These are phyloP conservation scores for Chenopodium berlandieri DNA, from an alignment of 148 eudicot genomes.

Conservation along the genomic window DNA sequence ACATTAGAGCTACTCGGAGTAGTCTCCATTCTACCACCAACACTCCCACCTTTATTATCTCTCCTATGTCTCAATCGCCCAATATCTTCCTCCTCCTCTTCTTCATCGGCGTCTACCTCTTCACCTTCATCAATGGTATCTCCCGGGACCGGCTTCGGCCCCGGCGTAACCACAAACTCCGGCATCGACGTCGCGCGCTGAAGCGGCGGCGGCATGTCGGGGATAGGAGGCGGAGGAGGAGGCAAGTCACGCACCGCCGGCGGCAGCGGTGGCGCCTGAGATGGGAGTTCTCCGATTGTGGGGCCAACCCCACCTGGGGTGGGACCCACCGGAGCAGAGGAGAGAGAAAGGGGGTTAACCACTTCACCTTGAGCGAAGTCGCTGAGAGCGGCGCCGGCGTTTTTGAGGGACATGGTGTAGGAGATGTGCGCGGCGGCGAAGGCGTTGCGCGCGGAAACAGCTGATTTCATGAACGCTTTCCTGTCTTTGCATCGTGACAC, in stretches of 20 bases:
- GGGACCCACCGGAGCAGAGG: slow-evolving; percentile 10
- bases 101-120: slow-evolving; percentile 39
- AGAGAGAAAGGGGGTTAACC: slow-evolving; percentile 30
- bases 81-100: slow-evolving; percentile 32
- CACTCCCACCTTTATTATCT: slow-evolving; percentile 17
- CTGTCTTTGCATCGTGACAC: slow-evolving; percentile 79
- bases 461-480: slow-evolving; percentile 50
- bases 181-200: slow-evolving; percentile 81
- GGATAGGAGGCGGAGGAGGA: slow-evolving; percentile 37
- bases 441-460: slow-evolving; percentile 68
- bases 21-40: slow-evolving; percentile 28
- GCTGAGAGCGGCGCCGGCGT: slow-evolving; percentile 77
- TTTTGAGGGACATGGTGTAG: slow-evolving; percentile 58
- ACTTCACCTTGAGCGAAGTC: slow-evolving; percentile 70
- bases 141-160: slow-evolving; percentile 30
- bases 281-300: not conserved
- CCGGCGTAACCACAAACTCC: slow-evolving; percentile 41
- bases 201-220: slow-evolving; percentile 34
- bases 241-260: slow-evolving; percentile 5
- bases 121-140: slow-evolving; percentile 48
- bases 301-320: not conserved
- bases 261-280: slow-evolving; percentile 5
- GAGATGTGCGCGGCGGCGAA: slow-evolving; percentile 77
- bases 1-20: not conserved
- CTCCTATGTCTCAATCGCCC: slow-evolving; percentile 13